Evolutionary conservation across 2,329 filamentous ascomycete genomes (phyloP).

Genomic region (Aspergillus sp.): DNA sequence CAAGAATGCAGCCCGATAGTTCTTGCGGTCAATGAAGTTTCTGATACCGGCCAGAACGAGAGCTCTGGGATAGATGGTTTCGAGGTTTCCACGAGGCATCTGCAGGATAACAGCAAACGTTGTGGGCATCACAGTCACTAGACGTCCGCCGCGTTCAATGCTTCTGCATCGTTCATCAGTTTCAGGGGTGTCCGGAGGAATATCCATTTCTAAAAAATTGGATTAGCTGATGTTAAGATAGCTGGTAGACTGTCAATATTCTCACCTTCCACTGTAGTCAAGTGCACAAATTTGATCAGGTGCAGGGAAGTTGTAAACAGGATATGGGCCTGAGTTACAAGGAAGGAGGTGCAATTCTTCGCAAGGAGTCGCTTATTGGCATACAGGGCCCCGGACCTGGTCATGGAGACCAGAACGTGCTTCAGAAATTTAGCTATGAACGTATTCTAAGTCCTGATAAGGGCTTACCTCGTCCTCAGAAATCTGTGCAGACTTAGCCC

Average conservation of each 20-base stretch:
- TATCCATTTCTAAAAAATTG: conserved; percentile 65
- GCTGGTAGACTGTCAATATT: conserved; percentile 24
- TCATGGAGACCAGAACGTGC: conserved; percentile 64
- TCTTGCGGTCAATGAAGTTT: conserved; percentile 72
- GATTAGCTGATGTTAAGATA: not conserved
- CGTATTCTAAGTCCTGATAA: not conserved
- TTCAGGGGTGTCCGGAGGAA: conserved; percentile 86
- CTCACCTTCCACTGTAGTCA: conserved; percentile 65
- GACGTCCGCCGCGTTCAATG: conserved; percentile 82
- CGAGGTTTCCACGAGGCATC: conserved; percentile 93
- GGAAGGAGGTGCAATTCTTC: conserved; percentile 89
- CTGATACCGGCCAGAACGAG: conserved; percentile 91
- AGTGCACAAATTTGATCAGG: conserved; percentile 89
- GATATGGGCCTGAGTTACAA: conserved; percentile 77
- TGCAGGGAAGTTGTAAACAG: conserved; percentile 92
- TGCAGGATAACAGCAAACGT: conserved; percentile 84
- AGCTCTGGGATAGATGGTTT: conserved; percentile 90
- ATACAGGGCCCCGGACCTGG: conserved; percentile 74
- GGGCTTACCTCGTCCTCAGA: conserved; percentile 43
- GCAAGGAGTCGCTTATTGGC: conserved; percentile 72
- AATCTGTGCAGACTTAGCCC: conserved; percentile 39
- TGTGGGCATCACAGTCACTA: conserved; percentile 87
- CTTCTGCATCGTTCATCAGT: conserved; percentile 88
- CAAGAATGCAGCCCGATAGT: conserved; percentile 81
- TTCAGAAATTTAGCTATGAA: conserved; percentile 28